Evolutionary conservation across 352 stramenopile species (phyloP), one percentile per base, ranked within the genome.

Genomic region (Heterotrichella gracilis): DNA sequence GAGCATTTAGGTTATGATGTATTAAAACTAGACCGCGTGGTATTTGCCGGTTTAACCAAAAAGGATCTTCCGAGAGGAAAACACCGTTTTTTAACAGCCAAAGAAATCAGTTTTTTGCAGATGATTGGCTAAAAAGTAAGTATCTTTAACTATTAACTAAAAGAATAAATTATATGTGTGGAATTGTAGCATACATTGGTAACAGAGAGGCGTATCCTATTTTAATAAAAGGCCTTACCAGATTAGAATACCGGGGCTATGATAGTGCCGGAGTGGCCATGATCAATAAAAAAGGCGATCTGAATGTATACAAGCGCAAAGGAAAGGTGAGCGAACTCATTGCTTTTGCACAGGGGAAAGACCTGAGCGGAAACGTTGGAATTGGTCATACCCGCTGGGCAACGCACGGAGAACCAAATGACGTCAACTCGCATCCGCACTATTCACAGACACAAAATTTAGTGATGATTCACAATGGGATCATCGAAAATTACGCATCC

Each of bases 331-430:
- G 25, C 2, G 72, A 75, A 32, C 42, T 76, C 4, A 85, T 70
- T 70, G 68, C n/a, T 4, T 64, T 20, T 39, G 9, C 3, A 39
- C 3, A 9, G 4, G 63, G 22, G 3, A 68, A 68, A n/a, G 66
- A 13, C 21, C 3, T 74, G 3, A 25, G 17, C 17, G 70, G 70
- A 2, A 32, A 79, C 3, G 77, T 94, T 14, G 92, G 90, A 53
- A 96, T 98, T 73, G 92, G 89, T 24, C 92, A 98, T 79, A 97
- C 90, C n/a, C 89, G 92, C 4, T 98, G 91, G 92, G 90, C 92
- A 9, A 98, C 92, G 3, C 92, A 98, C 76, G 92, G 92, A 72
- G 84, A 82, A 67, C 96, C 95, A 76, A 97, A 89, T 2, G 90
- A 97, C 80, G 80, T 82, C 70, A 99, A 99, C 82, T 92, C 90